A percentile compares a stretch with the other conserved stretches of the same genome.
phyloP scores from a whole-genome alignment of 208 protist species.

The Acanthamoeba triangularis region DNA sequence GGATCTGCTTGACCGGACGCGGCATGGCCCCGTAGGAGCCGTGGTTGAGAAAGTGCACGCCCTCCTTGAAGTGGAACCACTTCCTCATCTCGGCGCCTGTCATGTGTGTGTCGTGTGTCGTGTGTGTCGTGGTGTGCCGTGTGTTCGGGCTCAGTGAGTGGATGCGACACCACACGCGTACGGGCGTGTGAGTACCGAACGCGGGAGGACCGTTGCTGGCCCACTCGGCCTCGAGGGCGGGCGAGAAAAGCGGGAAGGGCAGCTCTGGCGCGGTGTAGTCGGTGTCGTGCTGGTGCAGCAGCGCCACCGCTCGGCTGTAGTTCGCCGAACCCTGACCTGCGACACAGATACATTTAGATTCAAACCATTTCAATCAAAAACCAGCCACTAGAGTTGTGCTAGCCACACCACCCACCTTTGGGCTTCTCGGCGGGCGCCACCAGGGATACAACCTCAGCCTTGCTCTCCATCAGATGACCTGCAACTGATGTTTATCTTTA shows the following conservation, averaged over 20 bases:
- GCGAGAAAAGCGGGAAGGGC: conserved; percentile 24
- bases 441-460: background rate
- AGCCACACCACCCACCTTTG: background rate
- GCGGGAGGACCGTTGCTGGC: conserved; percentile 4
- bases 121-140: background rate
- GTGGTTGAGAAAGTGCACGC: conserved; percentile 58
- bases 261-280: background rate
- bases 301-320: background rate
- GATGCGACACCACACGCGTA: background rate
- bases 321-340: conserved; percentile 31
- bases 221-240: conserved; percentile 3
- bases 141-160: background rate
- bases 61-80: conserved; percentile 63
- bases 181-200: background rate
- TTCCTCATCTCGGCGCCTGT: conserved; percentile 27
- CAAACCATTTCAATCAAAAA: background rate
- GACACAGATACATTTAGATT: background rate
- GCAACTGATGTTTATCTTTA: too few relatives aligned
- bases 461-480: background rate
- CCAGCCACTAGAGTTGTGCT: background rate
- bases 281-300: conserved; percentile 7
- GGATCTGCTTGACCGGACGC: conserved; percentile 17
- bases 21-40: conserved; percentile 61
- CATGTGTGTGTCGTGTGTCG: background rate
- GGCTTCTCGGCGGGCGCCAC: background rate